A percentile compares a stretch with the other conserved stretches of the same genome.
Conservation (phyloP, 495 filamentous ascomycete genomes). For the Aspergillus conjunctus region DNA sequence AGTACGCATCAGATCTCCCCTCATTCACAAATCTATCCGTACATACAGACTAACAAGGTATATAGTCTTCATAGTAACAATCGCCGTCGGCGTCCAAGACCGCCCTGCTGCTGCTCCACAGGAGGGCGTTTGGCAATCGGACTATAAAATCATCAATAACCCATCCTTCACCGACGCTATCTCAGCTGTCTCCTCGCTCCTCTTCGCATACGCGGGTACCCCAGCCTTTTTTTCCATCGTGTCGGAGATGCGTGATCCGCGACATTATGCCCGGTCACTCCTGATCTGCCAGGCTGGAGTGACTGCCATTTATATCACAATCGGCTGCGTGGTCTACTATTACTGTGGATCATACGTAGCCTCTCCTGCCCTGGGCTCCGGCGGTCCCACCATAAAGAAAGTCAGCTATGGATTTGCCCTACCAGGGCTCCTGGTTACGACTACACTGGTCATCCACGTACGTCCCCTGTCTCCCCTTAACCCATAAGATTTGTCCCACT, state of each 20-base stretch:
- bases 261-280: constrained; percentile 62
- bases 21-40: background rate
- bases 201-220: constrained; percentile 65
- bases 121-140: constrained; percentile 32
- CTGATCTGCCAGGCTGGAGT: constrained; percentile 42
- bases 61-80: constrained; percentile 69
- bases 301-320: constrained; percentile 65
- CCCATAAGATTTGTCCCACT: background rate
- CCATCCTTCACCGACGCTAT: constrained; percentile 44
- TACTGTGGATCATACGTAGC: constrained; percentile 68
- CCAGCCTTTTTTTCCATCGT: constrained; percentile 72
- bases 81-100: constrained; percentile 61
- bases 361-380: constrained; percentile 70
- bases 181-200: constrained; percentile 66
- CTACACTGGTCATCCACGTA: constrained; percentile 36
- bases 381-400: constrained; percentile 62
- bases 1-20: constrained; percentile 23
- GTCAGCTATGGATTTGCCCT: constrained; percentile 73
- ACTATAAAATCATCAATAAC: constrained; percentile 35
- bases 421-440: constrained; percentile 52
- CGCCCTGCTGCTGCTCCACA: constrained; percentile 40
- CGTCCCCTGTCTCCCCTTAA: constrained; percentile 33
- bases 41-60: constrained; percentile 25
- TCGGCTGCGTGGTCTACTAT: constrained; percentile 67
- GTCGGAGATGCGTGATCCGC: constrained; percentile 71